Evolutionary conservation across 2,329 filamentous ascomycete genomes (phyloP), one percentile per base, ranked within the genome.

Genomic region (Xylariaceae sp.): DNA sequence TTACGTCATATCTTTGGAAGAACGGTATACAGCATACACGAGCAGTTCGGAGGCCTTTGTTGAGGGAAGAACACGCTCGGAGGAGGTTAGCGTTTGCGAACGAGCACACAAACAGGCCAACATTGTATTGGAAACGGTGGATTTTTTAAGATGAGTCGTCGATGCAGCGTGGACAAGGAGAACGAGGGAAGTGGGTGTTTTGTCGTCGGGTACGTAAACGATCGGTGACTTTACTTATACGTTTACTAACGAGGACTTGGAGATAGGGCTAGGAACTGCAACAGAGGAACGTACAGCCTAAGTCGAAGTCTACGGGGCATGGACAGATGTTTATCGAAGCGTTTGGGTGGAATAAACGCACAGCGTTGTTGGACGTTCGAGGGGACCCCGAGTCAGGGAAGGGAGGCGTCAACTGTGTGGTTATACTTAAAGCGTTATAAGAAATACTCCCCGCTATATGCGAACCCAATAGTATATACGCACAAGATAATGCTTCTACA

Each of bases 401-500:
- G 2, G 8, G 37, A 9, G 6, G 4, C 5, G 37, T 42, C 3
- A 42, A 42, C 15, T 1, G 44, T 7, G 6, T 2, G 1, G n/a
- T 37, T 47, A 55, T 48, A 17, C 18, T 55, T 2, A 34, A 34
- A 15, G 39, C 23, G 6, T 34, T 48, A 4, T 1, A 55, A 47
- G 52, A 55, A 45, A 3, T 34, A 8, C 23, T 48, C 9, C 1
- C 42, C 2, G 35, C 53, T 13, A 48, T 55, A 10, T 48, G 23
- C 17, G 8, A 55, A 49, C 53, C 23, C 18, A 44, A 44, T 3
- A 48, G 42, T 55, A 55, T 49, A 30, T 55, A 23, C 13, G 17
- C 18, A 8, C 44, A 55, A 48, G 53, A 49, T 55, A 55, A 55
- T 23, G 53, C 53, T 5, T 15, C 53, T 48, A 48, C 42, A 23